Conservation (phyloP, 164 flowering plant species). For the Chimonanthus praecox region DNA sequence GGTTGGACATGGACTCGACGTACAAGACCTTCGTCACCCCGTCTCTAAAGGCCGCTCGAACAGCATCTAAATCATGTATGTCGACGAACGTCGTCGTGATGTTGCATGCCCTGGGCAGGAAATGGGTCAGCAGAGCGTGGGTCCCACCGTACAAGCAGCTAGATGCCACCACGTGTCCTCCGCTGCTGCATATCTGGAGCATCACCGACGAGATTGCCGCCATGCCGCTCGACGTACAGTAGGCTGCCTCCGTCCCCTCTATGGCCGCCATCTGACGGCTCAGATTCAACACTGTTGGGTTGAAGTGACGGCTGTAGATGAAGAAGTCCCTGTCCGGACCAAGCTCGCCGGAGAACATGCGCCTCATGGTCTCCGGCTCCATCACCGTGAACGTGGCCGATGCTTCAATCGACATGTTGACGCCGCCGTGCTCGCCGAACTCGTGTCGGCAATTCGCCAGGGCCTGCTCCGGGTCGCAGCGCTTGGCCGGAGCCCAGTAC, state of each 20-base stretch:
- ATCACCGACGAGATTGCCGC: conserved; percentile 79
- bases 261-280: conserved; percentile 92
- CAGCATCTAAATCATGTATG: conserved; percentile 33
- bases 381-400: conserved; percentile 98
- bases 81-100: conserved; percentile 84
- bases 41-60: conserved; percentile 42
- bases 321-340: conserved; percentile 92
- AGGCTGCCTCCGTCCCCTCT: conserved; percentile 95
- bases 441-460: conserved; percentile 73
- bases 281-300: conserved; percentile 83
- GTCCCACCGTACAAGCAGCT: conserved; percentile 80
- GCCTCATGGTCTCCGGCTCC: conserved; percentile 89
- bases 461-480: conserved; percentile 60
- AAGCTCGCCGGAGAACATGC: conserved; percentile 89
- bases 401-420: conserved; percentile 98
- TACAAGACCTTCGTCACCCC: conserved; percentile 67
- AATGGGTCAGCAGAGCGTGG: conserved; percentile 77
- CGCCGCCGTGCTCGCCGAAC: conserved; percentile 97
- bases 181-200: conserved; percentile 71
- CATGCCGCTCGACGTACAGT: conserved; percentile 95
- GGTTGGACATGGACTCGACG: conserved; percentile 79
- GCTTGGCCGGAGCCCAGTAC: neutral
- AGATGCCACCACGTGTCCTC: conserved; percentile 81
- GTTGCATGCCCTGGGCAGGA: conserved; percentile 61
- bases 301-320: conserved; percentile 96